phyloP scores from a whole-genome alignment of 2,329 filamentous ascomycete species.

The Seiridium cupressi region DNA sequence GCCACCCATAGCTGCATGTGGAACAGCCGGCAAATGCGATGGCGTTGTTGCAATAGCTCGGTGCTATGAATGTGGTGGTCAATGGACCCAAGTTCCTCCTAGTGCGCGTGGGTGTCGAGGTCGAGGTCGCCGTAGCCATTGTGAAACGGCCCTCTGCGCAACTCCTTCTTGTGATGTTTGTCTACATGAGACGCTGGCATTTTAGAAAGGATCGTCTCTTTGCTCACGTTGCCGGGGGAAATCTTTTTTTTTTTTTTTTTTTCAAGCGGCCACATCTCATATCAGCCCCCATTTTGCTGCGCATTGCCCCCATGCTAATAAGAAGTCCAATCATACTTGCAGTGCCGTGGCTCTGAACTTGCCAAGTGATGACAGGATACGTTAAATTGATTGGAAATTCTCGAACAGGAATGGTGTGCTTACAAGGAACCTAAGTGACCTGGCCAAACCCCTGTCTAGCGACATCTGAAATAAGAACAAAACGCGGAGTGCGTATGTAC shows the following conservation, averaged over 20 bases:
- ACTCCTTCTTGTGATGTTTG: not conserved
- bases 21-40: not conserved
- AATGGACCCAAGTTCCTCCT: not conserved
- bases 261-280: not conserved
- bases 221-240: not conserved
- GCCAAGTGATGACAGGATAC: not conserved
- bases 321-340: not conserved
- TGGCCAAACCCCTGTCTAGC: no score
- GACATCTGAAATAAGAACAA: no score
- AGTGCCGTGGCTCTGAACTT: not conserved
- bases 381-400: not conserved
- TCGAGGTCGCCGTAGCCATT: not conserved
- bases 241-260: not conserved
- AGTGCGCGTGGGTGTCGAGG: not conserved
- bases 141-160: not conserved
- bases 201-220: not conserved
- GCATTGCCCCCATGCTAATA: not conserved
- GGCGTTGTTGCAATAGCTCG: not conserved
- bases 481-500: no score
- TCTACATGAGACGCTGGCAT: not conserved
- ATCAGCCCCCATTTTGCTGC: not conserved
- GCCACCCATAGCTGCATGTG: not conserved
- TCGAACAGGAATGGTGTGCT: not conserved
- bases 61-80: not conserved
- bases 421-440: not conserved